Evolutionary conservation across 495 filamentous ascomycete species (phyloP).

Genomic region (Penicillium bovifimosum): DNA sequence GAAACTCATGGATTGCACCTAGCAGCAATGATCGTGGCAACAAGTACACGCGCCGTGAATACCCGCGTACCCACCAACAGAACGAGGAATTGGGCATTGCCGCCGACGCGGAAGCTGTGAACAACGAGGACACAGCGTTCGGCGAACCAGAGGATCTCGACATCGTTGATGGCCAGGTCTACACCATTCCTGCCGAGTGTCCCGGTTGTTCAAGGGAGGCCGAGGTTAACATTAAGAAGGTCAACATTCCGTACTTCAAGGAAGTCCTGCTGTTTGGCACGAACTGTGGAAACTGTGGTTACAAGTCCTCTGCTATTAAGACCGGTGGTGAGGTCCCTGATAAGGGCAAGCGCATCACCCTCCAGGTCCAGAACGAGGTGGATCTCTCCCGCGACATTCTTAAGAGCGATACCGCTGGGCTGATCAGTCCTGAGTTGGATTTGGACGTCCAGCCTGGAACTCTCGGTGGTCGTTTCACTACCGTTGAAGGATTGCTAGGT

Average conservation of each 20-base stretch:
- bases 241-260: slow-evolving; percentile 95
- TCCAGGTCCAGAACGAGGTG: slow-evolving; percentile 63
- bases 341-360: slow-evolving; percentile 75
- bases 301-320: slow-evolving; percentile 66
- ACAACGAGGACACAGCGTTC: slow-evolving; percentile 20
- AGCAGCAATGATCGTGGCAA: slow-evolving; percentile 60
- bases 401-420: slow-evolving; percentile 86
- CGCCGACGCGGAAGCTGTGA: slow-evolving; percentile 31
- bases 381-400: slow-evolving; percentile 91
- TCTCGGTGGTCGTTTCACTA: slow-evolving; percentile 94
- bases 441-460: slow-evolving; percentile 84
- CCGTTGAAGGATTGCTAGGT: slow-evolving; percentile 63
- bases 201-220: slow-evolving; percentile 82
- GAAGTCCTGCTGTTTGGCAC: slow-evolving; percentile 89
- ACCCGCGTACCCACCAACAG: slow-evolving; percentile 73
- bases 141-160: slow-evolving; percentile 55
- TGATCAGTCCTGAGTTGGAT: slow-evolving; percentile 78
- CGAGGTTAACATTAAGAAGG: slow-evolving; percentile 60
- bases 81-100: slow-evolving; percentile 74
- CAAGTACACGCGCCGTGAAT: slow-evolving; percentile 80
- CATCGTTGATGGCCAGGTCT: slow-evolving; percentile 83
- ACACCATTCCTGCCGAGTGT: slow-evolving; percentile 83
- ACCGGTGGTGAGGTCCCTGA: slow-evolving; percentile 89
- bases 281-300: slow-evolving; percentile 84
- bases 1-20: slow-evolving; percentile 97